These are phyloP conservation scores for Neurospora africana DNA, from an alignment of 495 filamentous ascomycete genomes.

Conservation along the genomic window DNA sequence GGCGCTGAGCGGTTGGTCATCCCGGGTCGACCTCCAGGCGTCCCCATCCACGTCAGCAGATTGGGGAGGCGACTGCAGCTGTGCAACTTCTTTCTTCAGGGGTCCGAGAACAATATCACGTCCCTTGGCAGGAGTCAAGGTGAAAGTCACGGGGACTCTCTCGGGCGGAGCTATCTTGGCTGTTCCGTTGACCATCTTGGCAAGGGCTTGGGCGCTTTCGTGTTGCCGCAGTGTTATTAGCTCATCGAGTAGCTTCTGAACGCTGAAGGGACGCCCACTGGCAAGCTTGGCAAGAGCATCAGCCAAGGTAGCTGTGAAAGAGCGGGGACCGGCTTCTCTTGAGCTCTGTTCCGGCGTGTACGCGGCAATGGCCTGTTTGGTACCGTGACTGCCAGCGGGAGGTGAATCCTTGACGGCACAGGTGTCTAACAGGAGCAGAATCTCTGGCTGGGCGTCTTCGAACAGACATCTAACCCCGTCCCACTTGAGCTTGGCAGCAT, in stretches of 20 bases:
- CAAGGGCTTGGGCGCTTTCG: constrained; percentile 27
- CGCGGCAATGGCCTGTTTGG: constrained; percentile 46
- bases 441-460: constrained; percentile 40
- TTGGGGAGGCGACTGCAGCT: constrained; percentile 31
- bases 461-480: constrained; percentile 39
- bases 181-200: constrained; percentile 32
- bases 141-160: constrained; percentile 37
- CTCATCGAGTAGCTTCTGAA: constrained; percentile 42
- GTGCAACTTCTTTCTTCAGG: constrained; percentile 22
- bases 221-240: constrained; percentile 31
- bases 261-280: constrained; percentile 35
- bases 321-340: constrained; percentile 32
- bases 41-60: constrained; percentile 26
- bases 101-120: constrained; percentile 37
- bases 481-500: constrained; percentile 37
- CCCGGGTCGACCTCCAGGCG: constrained; percentile 18
- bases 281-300: constrained; percentile 39
- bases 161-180: constrained; percentile 26
- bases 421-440: constrained; percentile 38
- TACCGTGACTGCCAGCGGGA: constrained; percentile 32
- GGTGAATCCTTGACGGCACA: constrained; percentile 34
- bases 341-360: constrained; percentile 38
- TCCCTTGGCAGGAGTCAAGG: constrained; percentile 36
- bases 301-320: constrained; percentile 39
- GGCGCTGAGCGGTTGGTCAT: constrained; percentile 28